Base-by-base conservation (phyloP, 2,329 filamentous ascomycete species). In the Monosporascus sp. region DNA sequence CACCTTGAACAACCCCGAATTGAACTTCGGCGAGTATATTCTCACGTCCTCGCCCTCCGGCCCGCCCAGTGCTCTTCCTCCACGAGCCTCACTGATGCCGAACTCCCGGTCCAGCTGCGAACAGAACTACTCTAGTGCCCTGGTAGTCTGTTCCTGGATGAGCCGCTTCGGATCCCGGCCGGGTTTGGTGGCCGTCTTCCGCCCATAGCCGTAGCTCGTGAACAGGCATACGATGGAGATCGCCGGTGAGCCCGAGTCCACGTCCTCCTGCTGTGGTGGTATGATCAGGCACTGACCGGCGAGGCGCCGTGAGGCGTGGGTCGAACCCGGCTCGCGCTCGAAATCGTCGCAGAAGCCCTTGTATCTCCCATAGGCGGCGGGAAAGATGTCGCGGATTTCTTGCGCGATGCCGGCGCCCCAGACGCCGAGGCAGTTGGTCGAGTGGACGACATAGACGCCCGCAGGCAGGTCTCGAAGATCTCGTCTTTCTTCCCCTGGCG, bases 281-380 rank as follows among this genome's bases (percentile, higher is more conserved):
- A 69, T 66, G 24, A 68, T 58, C 37, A 63, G 59, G 43, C 65
- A 65, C 25, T 46, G 58, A 5, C 67, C 67, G 6, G 55, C 56
- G 5, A 68, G 55, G 31, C 27, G 41, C 47, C 60, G 45, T 44
- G 52, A 1, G 55, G 55, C 17, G 43, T 37, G 47, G 54, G 60
- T 61, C 59, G 60, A 15, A 49, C 18, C 8, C 48, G 49, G 17
- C 31, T 52, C 43, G 3, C 54, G 25, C 39, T 58, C 63, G n/a
- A 55, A 57, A 27, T 48, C 43, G 11, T 58, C 27, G 52, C 64
- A 68, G 53, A 62, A 65, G 1, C 6, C 48, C 5, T 61, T 58
- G 54, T 68, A 68, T 2, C 52, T 52, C 18, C 39, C 44, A n/a
- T 50, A 64, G 1, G 66, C 63, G 1, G 55, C 54, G 0, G 65